These are phyloP conservation scores for Yamadazyma akitaensis DNA, from an alignment of 805 yeast species.

Conservation along the genomic window DNA sequence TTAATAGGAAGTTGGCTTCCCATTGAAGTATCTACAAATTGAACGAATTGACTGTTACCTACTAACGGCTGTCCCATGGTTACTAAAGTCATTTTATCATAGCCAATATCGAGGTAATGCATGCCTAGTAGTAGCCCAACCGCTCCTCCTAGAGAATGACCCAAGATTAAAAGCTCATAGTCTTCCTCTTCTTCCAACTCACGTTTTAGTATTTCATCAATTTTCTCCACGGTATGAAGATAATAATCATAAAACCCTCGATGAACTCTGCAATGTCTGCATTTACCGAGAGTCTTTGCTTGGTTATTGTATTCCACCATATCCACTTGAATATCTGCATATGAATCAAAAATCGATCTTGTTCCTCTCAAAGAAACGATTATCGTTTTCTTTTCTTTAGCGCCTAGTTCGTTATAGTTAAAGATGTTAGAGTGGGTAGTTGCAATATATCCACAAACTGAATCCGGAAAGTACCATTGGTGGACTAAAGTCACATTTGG, in stretches of 20 bases:
- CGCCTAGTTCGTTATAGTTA: conserved; percentile 11
- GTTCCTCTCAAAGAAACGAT: conserved; percentile 42
- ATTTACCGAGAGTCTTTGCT: conserved; percentile 20
- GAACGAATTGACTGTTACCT: conserved; percentile 37
- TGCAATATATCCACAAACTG: conserved; percentile 40
- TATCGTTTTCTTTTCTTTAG: conserved; percentile 22
- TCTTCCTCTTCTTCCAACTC: conserved; percentile 18
- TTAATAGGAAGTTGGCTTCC: conserved; percentile 23
- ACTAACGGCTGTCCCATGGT: conserved; percentile 46
- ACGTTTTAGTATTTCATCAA: conserved; percentile 22
- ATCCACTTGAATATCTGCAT: conserved; percentile 37
- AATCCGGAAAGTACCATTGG: conserved; percentile 40
- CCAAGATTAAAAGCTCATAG: conserved; percentile 24
- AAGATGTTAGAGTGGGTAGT: conserved; percentile 26
- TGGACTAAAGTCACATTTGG: conserved; percentile 36
- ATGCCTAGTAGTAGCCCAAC: conserved; percentile 36
- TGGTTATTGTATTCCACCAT: conserved; percentile 28
- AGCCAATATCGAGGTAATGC: conserved; percentile 34
- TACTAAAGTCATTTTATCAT: conserved; percentile 26
- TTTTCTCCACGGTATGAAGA: conserved; percentile 23
- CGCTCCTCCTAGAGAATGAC: conserved; percentile 42
- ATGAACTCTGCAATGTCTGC: conserved; percentile 39
- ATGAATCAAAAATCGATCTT: conserved; percentile 37
- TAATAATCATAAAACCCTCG: conserved; percentile 33
- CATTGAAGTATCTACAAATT: conserved; percentile 33